Base-by-base conservation (phyloP, 2,329 filamentous ascomycete species). In the Triangularia verruculosa region DNA sequence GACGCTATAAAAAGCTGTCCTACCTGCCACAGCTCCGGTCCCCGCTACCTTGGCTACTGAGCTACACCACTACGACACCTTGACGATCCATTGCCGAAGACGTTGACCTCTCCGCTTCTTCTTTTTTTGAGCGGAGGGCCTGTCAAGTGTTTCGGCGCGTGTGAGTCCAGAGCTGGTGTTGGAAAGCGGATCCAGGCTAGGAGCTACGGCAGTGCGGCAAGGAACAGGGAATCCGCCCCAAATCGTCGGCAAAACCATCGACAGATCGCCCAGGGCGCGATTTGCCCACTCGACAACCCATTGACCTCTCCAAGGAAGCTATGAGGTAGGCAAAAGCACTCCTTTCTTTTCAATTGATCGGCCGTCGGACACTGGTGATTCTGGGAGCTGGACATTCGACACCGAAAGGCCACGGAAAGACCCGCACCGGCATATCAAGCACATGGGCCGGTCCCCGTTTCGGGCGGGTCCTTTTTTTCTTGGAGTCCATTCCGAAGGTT, bases 311-410 rank as follows among this genome's bases (percentile, higher is more conserved):
- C 32, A 12, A 22, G 54, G 55, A 58, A 58, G 67, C 63, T 61
- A 70, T 70, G 67, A 70, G 68, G 69, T 70, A 68, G 28, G 69
- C 51, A 39, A 22, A 53, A 17, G n/a, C 39, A 4, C 39, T 20
- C 39, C 54, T 43, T 28, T 54, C 54, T 56, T 27, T 59, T 43
- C 56, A 30, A 53, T 47, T 55, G 30, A 28, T 15, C 39, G 39
- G 17, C 25, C 43, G 34, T 39, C 32, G 15, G 17, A 30, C 54
- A 15, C 25, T 22, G 27, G 22, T 15, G 28, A 28, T 34, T 17
- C 39, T 47, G 39, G n/a, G 17, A 47, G n/a, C 39, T 17, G 39
- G 6, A 20, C n/a, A 17, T 47, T 47, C 15, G 15, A 47, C 39
- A 17, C n/a, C 39, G n/a, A 20, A n/a, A 11, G 39, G 20, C 39